Percentiles rank a stretch among this genome's conserved stretches.
Conservation (phyloP, 1,284 basidiomycete species). For the Sanghuangporus weigelae region DNA sequence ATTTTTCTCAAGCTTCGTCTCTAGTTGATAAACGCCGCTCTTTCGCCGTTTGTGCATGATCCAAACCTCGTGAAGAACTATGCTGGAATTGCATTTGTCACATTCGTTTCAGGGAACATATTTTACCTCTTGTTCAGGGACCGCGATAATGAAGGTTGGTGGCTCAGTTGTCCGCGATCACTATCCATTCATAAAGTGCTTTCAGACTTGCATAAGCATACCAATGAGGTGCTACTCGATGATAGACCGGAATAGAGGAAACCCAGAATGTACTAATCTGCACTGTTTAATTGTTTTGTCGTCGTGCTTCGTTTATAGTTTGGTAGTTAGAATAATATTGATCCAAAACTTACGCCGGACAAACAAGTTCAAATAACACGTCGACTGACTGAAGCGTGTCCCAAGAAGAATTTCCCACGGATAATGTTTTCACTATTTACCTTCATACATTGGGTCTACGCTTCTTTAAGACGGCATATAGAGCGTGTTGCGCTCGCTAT, state of each 20-base stretch:
- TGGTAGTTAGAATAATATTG: background rate
- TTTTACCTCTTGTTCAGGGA: constrained; percentile 32
- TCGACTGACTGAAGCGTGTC: background rate
- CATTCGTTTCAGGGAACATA: constrained; percentile 29
- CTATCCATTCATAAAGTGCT: background rate
- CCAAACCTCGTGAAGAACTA: constrained; percentile 31
- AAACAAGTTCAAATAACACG: background rate
- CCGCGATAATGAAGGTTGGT: constrained; percentile 22
- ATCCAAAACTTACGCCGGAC: background rate
- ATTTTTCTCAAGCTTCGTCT: background rate
- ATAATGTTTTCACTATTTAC: constrained; percentile 13
- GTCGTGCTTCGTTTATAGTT: background rate
- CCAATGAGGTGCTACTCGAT: background rate
- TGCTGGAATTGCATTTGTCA: constrained; percentile 30
- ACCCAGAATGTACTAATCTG: background rate
- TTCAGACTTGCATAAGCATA: background rate
- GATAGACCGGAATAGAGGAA: background rate
- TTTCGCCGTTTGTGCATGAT: constrained; percentile 28
- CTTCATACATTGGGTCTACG: constrained; percentile 17
- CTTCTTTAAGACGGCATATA: constrained; percentile 24
- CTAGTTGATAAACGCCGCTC: constrained; percentile 11
- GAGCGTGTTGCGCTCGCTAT: constrained; percentile 50
- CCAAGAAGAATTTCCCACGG: background rate
- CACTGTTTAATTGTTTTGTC: background rate
- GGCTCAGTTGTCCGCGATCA: background rate